These are phyloP conservation scores for Cyclotella atomus DNA, from an alignment of 108 stramenopile genomes.

Conservation along the genomic window DNA sequence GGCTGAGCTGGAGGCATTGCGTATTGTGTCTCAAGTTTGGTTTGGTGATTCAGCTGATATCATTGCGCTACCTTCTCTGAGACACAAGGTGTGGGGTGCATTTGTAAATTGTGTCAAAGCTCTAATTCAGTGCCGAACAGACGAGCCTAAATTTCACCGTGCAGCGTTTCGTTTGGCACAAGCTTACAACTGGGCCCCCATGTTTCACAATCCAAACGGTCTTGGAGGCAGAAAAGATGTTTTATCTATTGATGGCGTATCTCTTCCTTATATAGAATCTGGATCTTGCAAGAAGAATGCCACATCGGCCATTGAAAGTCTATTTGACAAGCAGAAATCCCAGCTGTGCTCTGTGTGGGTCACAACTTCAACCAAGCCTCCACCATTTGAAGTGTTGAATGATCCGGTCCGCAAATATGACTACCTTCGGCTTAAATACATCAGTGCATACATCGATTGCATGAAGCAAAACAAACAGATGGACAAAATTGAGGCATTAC, in stretches of 20 bases:
- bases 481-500: conserved; percentile 63
- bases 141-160: conserved; percentile 79
- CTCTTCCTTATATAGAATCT: conserved; percentile 59
- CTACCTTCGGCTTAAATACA: conserved; percentile 79
- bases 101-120: conserved; percentile 75
- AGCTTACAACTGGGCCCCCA: conserved; percentile 83
- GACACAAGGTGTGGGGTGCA: conserved; percentile 68
- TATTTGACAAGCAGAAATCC: conserved; percentile 77
- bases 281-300: conserved; percentile 61
- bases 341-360: conserved; percentile 90
- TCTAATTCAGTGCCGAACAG: conserved; percentile 64
- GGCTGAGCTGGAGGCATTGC: conserved; percentile 71
- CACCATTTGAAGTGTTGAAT: conserved; percentile 81
- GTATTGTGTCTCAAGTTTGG: conserved; percentile 59
- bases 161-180: conserved; percentile 82
- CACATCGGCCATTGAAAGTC: conserved; percentile 52
- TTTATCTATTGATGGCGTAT: conserved; percentile 49
- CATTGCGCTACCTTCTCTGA: conserved; percentile 11
- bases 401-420: conserved; percentile 83
- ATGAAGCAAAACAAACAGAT: conserved; percentile 50
- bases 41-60: conserved; percentile 36
- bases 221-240: conserved; percentile 48
- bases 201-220: conserved; percentile 60
- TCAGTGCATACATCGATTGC: conserved; percentile 68
- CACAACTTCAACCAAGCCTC: conserved; percentile 63